Base-by-base conservation (phyloP, 2,329 filamentous ascomycete species). In the Teratosphaeria epicoccoides region DNA sequence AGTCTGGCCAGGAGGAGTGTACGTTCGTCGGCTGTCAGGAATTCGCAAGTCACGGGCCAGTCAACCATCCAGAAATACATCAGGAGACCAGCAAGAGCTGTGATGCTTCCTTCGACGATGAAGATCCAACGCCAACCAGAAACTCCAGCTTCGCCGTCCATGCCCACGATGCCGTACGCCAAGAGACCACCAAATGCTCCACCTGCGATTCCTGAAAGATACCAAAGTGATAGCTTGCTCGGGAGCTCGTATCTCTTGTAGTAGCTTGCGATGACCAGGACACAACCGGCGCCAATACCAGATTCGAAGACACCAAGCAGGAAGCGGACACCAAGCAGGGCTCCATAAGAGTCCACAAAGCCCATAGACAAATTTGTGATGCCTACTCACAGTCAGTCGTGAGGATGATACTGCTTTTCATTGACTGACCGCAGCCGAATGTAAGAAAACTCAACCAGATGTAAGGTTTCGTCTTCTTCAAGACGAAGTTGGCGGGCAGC, bases 231-330 rank as follows among this genome's bases (percentile, higher is more conserved):
- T 20, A 89, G 69, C 1, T 86, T 77, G 10, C 78, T 76, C 0
- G 85, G 83, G 0, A 89, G 71, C 63, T 89, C 86, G 49, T 75
- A 75, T 0, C 80, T 80, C 45, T 80, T 88, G 70, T 88, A 89
- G 68, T 84, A 90, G 66, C 89, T 89, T 3, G 80, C 83, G 4
- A 88, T 72, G 66, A 84, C 88, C 0, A 85, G 70, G 14, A 85
- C 43, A 23, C 79, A 79, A 53, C 82, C 80, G 0, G 80, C 79
- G 48, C 84, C 83, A 55, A 84, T 84, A 0, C 71, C 72, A 59
- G 68, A 68, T 53, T 70, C 71, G 12, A 71, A 60, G 0, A 70
- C 50, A 5, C 72, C 72, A 1, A 75, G 65, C 6, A 75, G 54
- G 2, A 64, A 65, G 0, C 72, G 63, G 3, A 67, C 67, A n/a